phyloP scores from a whole-genome alignment of 495 filamentous ascomycete species.

The Aspergillus campestris region DNA sequence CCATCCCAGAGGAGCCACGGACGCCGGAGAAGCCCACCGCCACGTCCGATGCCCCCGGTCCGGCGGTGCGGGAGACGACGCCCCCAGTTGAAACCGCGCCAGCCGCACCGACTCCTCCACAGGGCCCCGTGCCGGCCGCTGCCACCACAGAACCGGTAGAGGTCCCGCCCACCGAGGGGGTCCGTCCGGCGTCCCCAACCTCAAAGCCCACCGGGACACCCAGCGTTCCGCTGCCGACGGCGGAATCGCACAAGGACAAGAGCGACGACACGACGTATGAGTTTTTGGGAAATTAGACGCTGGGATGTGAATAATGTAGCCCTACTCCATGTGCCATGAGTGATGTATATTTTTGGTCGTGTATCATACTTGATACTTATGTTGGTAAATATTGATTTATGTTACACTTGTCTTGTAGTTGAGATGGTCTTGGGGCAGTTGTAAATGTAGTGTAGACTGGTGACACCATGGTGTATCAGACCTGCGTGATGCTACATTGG shows the following conservation, averaged over 20 bases:
- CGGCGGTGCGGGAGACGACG: background rate
- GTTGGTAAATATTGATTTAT: background rate
- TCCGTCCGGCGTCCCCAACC: background rate
- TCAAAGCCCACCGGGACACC: background rate
- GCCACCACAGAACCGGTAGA: background rate
- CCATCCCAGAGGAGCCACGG: conserved; percentile 35
- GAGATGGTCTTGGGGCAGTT: no score
- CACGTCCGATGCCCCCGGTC: background rate
- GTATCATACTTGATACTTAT: background rate
- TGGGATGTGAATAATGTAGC: conserved; percentile 5
- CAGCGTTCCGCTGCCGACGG: background rate
- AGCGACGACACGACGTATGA: conserved; percentile 1
- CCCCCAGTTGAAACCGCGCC: background rate
- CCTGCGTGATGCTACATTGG: no score
- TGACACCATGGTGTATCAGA: no score
- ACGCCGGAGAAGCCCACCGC: conserved; percentile 18
- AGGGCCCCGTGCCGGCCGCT: background rate
- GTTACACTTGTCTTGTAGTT: background rate
- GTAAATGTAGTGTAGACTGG: no score
- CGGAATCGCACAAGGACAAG: conserved; percentile 5
- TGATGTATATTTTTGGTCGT: conserved; percentile 12
- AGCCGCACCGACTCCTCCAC: no score
- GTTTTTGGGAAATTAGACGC: conserved; percentile 4
- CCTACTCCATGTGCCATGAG: conserved; percentile 19
- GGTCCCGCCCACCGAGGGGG: background rate